phyloP scores from a whole-genome alignment of 257 asterid species.

The Craterostigma plantagineum region DNA sequence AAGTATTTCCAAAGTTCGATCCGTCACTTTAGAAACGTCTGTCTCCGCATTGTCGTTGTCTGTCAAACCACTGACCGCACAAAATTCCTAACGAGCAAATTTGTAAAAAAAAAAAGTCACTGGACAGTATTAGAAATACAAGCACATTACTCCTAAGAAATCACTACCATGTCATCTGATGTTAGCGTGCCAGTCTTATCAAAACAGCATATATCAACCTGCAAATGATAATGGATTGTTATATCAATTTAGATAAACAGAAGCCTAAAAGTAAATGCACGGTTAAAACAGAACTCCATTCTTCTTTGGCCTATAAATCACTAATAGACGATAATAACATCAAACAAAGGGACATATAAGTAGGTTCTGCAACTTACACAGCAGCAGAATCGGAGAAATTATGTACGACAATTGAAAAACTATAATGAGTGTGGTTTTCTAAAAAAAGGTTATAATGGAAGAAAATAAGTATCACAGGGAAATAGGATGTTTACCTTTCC shows the following conservation, averaged over 20 bases:
- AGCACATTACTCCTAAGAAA: background rate
- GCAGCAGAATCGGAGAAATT: too few species aligned
- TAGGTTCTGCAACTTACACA: too few species aligned
- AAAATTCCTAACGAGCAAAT: slow-evolving; percentile 56
- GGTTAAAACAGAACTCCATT: background rate
- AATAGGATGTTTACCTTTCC: slow-evolving; percentile 49
- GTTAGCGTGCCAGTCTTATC: slow-evolving; percentile 97
- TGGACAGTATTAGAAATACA: background rate
- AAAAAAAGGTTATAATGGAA: background rate
- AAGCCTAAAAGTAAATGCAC: background rate
- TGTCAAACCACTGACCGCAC: slow-evolving; percentile 92
- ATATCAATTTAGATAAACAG: background rate
- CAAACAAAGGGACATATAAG: too few species aligned
- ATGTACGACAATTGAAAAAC: too few species aligned
- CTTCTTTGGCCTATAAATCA: too few species aligned
- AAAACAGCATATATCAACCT: slow-evolving; percentile 99
- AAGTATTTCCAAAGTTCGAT: slow-evolving; percentile 63
- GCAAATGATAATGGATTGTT: slow-evolving; percentile 12
- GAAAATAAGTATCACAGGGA: background rate
- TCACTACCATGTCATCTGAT: slow-evolving; percentile 91
- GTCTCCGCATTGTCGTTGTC: slow-evolving; percentile 53
- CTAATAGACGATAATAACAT: too few species aligned
- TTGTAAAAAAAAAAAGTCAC: slow-evolving; percentile 10
- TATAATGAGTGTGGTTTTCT: too few species aligned
- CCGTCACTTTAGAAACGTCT: slow-evolving; percentile 53